A percentile compares a stretch with the other conserved stretches of the same genome.
Conservation (phyloP, 352 stramenopile species). For the Phytophthora lateralis region DNA sequence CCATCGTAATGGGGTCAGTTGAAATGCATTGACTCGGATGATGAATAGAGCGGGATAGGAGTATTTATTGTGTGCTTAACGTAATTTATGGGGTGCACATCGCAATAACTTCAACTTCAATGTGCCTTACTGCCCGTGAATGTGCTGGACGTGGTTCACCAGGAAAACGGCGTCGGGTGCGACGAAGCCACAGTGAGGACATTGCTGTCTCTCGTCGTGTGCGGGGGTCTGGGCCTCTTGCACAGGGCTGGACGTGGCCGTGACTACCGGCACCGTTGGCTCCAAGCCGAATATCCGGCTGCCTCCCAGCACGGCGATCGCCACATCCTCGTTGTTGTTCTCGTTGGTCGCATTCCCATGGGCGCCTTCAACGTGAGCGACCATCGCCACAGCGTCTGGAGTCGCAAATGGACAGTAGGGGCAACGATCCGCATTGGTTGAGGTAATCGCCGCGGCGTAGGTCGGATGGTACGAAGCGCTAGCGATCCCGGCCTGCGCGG, state of each 20-base stretch:
- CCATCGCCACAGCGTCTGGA: slow-evolving; percentile 58
- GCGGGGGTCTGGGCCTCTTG: not conserved
- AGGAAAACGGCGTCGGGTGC: slow-evolving; percentile 64
- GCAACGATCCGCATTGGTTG: slow-evolving; percentile 40
- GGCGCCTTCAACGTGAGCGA: slow-evolving; percentile 71
- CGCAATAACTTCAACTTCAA: slow-evolving; percentile 10
- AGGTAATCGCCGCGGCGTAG: slow-evolving; percentile 20
- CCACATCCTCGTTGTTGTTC: not conserved
- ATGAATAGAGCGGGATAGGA: slow-evolving; percentile 3
- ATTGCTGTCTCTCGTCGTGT: slow-evolving; percentile 50
- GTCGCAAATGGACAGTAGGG: slow-evolving; percentile 67
- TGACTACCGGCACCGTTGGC: slow-evolving; percentile 26
- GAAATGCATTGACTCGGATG: slow-evolving; percentile 17
- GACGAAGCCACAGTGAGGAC: slow-evolving; percentile 68
- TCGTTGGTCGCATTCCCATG: slow-evolving; percentile 22
- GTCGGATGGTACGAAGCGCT: slow-evolving; percentile 17
- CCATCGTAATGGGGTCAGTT: slow-evolving; percentile 16
- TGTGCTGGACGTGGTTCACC: slow-evolving; percentile 79
- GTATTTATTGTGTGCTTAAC: not conserved
- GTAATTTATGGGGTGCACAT: slow-evolving; percentile 16
- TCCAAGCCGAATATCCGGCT: slow-evolving; percentile 35
- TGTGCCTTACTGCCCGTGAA: slow-evolving; percentile 50
- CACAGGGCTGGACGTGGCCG: slow-evolving; percentile 12
- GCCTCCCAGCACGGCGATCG: slow-evolving; percentile 32
- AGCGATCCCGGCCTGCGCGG: slow-evolving; percentile 15